Evolutionary conservation across 768 basidiomycete genomes (phyloP).

Genomic region (Psilocybe sp.): DNA sequence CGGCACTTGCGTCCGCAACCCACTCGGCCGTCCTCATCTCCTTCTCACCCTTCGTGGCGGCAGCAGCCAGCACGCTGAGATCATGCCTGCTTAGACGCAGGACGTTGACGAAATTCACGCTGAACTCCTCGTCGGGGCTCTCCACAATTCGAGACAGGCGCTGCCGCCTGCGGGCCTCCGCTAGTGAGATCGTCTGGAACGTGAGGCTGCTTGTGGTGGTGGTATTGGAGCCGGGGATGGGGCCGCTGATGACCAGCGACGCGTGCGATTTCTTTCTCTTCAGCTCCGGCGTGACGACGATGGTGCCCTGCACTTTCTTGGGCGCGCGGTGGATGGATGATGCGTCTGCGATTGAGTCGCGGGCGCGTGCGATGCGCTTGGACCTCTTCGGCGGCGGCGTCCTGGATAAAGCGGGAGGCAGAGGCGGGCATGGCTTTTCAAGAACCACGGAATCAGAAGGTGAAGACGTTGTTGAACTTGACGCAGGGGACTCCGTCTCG

Average conservation of each 20-base stretch:
- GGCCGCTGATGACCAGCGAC: conserved; percentile 9
- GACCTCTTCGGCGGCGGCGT: conserved; percentile 7
- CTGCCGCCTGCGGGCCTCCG: too few species aligned
- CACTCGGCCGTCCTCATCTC: conserved; percentile 25
- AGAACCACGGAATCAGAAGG: background rate
- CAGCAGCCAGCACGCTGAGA: conserved; percentile 6
- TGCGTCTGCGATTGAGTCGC: conserved; percentile 19
- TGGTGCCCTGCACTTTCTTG: conserved; percentile 7
- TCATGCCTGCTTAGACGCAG: too few species aligned
- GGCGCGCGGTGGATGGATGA: conserved; percentile 15
- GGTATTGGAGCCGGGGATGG: conserved; percentile 3
- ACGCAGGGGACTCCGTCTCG: background rate
- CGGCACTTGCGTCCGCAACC: conserved; percentile 11
- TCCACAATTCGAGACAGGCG: too few species aligned
- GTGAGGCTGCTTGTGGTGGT: too few species aligned
- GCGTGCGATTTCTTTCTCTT: conserved; percentile 5
- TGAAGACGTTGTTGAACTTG: conserved; percentile 6
- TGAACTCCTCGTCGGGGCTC: too few species aligned
- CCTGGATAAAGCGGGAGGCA: conserved; percentile 6
- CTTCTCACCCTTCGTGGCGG: conserved; percentile 24
- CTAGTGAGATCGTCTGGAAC: too few species aligned
- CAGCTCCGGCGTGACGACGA: background rate
- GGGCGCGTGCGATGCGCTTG: conserved; percentile 17
- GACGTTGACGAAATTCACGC: too few species aligned
- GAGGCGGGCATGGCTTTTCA: conserved; percentile 11